A percentile compares a stretch with the other conserved stretches of the same genome.
These are phyloP conservation scores for Leishmania tarentolae DNA, from an alignment of 208 protist species.

Conservation along the genomic window DNA sequence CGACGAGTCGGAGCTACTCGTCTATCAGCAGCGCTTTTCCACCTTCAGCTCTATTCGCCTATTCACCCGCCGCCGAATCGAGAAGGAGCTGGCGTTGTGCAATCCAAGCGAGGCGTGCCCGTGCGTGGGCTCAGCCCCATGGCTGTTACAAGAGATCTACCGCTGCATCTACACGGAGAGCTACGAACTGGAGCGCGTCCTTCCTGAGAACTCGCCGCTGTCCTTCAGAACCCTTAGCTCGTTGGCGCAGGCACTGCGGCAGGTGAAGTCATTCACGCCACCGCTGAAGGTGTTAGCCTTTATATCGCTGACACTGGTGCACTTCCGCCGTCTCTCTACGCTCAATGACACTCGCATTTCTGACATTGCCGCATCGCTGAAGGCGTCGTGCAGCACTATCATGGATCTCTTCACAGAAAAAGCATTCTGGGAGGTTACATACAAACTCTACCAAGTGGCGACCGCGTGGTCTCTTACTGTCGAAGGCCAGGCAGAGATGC, in stretches of 20 bases:
- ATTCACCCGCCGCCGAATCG: conserved; percentile 37
- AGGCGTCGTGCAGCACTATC: conserved; percentile 53
- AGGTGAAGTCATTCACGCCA: conserved; percentile 30
- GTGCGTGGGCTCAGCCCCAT: conserved; percentile 44
- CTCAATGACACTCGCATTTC: conserved; percentile 57
- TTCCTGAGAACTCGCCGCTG: conserved; percentile 50
- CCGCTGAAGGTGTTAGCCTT: conserved; percentile 60
- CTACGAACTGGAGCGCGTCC: conserved; percentile 64
- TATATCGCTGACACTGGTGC: conserved; percentile 60
- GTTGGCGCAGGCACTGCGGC: conserved; percentile 42
- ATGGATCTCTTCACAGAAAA: conserved; percentile 62
- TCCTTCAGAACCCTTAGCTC: conserved; percentile 44
- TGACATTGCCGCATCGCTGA: conserved; percentile 59
- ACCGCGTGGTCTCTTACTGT: conserved; percentile 58
- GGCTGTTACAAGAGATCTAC: conserved; percentile 69
- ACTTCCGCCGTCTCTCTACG: conserved; percentile 55
- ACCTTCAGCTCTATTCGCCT: conserved; percentile 64
- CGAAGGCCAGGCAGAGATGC: conserved; percentile 57
- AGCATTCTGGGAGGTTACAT: conserved; percentile 46
- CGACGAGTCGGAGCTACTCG: conserved; percentile 80
- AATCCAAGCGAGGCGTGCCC: conserved; percentile 27
- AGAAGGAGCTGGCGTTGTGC: conserved; percentile 45
- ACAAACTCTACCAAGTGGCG: conserved; percentile 47
- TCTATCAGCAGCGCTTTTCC: conserved; percentile 78
- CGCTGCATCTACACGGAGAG: conserved; percentile 67